Conservation (phyloP, 2,329 filamentous ascomycete species). For the Aspergillus sp. region DNA sequence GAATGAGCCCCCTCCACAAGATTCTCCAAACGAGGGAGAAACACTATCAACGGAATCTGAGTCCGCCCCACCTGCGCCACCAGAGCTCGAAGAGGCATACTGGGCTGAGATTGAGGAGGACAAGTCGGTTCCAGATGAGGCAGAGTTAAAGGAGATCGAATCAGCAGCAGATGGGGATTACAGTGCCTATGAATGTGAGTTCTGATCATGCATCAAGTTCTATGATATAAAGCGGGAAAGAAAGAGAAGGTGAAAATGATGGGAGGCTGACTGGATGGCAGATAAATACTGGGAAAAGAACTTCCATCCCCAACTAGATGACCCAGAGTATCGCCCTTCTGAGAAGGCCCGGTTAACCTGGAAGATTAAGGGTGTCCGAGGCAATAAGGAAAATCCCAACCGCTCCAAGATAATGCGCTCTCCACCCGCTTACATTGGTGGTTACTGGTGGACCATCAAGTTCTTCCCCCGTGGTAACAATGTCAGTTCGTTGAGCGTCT, state of each 20-base stretch:
- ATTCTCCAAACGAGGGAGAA: too few species aligned
- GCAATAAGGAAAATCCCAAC: slow-evolving; percentile 57
- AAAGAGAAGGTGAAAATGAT: background rate
- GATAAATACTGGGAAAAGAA: slow-evolving; percentile 56
- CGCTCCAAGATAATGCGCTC: slow-evolving; percentile 56
- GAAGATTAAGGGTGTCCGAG: slow-evolving; percentile 55
- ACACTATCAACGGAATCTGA: too few species aligned
- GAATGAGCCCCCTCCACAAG: too few species aligned
- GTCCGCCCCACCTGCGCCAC: slow-evolving; percentile 4
- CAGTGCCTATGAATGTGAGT: slow-evolving; percentile 52
- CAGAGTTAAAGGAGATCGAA: slow-evolving; percentile 56
- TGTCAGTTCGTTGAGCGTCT: slow-evolving; percentile 55
- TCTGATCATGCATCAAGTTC: background rate
- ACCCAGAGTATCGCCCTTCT: slow-evolving; percentile 52
- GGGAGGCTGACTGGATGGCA: slow-evolving; percentile 12
- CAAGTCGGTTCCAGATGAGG: slow-evolving; percentile 50
- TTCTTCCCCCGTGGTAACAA: slow-evolving; percentile 60
- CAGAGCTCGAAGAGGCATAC: slow-evolving; percentile 35
- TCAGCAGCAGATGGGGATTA: slow-evolving; percentile 40
- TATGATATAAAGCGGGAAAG: background rate
- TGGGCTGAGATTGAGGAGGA: slow-evolving; percentile 57
- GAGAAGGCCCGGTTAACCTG: slow-evolving; percentile 55
- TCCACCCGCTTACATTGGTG: slow-evolving; percentile 51
- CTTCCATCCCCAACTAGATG: slow-evolving; percentile 52
- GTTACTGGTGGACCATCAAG: slow-evolving; percentile 62